Evolutionary conservation across 2,329 filamentous ascomycete species (phyloP), one percentile per base, ranked within the genome.

Genomic region (Endocalyx cinctus): DNA sequence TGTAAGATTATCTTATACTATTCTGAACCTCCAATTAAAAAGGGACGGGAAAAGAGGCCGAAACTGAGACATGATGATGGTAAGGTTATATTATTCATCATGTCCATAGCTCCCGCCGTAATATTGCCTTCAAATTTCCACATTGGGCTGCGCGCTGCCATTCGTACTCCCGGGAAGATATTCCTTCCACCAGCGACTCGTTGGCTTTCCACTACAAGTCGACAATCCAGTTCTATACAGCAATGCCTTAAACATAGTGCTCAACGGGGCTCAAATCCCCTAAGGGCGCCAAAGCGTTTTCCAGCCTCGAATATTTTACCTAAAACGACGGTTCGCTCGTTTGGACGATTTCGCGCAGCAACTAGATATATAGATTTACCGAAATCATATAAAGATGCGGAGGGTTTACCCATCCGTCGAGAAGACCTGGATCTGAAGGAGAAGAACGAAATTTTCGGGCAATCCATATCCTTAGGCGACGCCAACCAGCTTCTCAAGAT

Each of bases 341-440:
- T 58, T 23, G 62, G 57, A 35, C 46, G 38, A 17, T 51, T 50
- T 32, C 42, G 50, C 15, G 48, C 70, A 31, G 60, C 76, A 38
- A 69, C 61, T n/a, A 57, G 69, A 41, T 82, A 79, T 50, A 64
- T 72, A 36, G 63, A 78, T 31, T 57, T 82, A n/a, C 78, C 77
- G 1, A 59, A 59, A 15, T 62, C 67, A 35, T 82, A 82, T 50
- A 60, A 63, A 28, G 77, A 82, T 50, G 62, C 65, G 29, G 45
- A 52, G 2, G 79, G 79, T 2, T 63, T 83, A 5, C 54, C 61
- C 0, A 82, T 81, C 42, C 57, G 69, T 28, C 56, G 52, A 5
- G 55, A 59, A 4, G 69, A 75, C n/a, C 58, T 82, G 14, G 61
- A 62, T 3, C 55, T 66, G 13, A 50, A 52, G 7, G 71, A 80